Percentiles rank a stretch among this genome's conserved stretches.
These are phyloP conservation scores for Tetracentron sinense DNA, from an alignment of 164 flowering plant species.

Conservation along the genomic window DNA sequence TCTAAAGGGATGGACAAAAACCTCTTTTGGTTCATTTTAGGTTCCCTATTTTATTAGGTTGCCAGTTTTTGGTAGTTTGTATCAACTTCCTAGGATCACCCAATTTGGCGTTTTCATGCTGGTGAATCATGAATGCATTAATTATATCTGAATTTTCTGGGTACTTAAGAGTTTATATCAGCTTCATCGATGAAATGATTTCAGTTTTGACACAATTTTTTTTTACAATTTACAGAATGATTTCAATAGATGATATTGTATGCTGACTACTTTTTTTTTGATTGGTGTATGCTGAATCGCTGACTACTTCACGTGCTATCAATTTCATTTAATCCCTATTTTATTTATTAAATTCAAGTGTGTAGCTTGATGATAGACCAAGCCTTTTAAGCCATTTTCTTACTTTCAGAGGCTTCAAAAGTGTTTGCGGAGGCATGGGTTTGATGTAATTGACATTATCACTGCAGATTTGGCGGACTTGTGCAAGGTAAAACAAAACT, in stretches of 20 bases:
- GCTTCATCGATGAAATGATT: not conserved
- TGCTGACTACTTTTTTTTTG: not conserved
- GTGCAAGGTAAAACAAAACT: slow-evolving; percentile 82
- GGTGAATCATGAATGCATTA: too few species aligned
- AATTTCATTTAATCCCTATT: not conserved
- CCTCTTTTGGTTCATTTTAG: too few species aligned
- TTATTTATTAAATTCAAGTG: not conserved
- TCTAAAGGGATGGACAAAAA: too few species aligned
- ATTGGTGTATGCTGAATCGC: not conserved
- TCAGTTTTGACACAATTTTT: not conserved
- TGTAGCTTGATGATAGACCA: not conserved
- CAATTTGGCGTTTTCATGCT: too few species aligned
- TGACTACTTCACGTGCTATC: not conserved
- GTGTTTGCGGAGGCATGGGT: slow-evolving; percentile 47
- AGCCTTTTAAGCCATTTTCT: slow-evolving; percentile 5
- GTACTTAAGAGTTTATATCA: not conserved
- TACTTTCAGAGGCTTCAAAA: slow-evolving; percentile 63
- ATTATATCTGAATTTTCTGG: too few species aligned
- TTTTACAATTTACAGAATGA: not conserved
- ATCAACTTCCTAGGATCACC: too few species aligned
- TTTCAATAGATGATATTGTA: too few species aligned
- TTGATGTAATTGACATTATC: slow-evolving; percentile 55
- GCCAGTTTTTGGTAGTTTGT: too few species aligned
- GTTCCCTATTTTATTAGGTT: too few species aligned
- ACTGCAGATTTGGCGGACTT: slow-evolving; percentile 38